Evolutionary conservation across 345 rosid genomes (phyloP), one percentile per base, ranked within the genome.

Genomic region (Bruguiera gymnorhiza): DNA sequence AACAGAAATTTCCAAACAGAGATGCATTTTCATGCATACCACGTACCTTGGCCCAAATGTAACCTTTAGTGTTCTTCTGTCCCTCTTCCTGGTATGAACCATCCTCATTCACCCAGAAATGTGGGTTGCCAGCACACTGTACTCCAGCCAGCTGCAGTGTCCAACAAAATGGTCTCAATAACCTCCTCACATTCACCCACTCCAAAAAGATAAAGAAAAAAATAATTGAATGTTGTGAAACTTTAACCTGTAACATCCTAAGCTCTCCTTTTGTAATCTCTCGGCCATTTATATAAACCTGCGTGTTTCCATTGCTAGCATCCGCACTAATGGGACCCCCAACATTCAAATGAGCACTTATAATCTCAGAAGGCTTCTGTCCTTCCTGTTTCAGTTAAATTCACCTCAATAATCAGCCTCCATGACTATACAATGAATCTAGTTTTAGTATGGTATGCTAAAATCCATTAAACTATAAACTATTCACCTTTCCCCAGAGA

Each of bases 1-100:
- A 73, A 3, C 19, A 36, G 48, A 53, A 18, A 53, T 54, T 43
- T 68, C 60, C 43, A 75, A 73, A 72, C 66, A 60, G 66, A 53
- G 78, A 76, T 61, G 76, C 65, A 77, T 43, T 18, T 43, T 13
- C 50, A 43, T 4, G 18, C 18, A 13, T 43, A 43, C 18, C 19
- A 56, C 29, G 3, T 8, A 89, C 96, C 97, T 90, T 93, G 79
- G 80, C 90, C 98, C 98, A 93, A 73, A 93, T 90, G 73, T 88
- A 88, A 70, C 95, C 98, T 72, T 84, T 86, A 58, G 88, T 93
- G 79, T 90, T 93, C 76, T 93, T 93, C 72, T 93, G 98, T 60
- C 97, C 98, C 86, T 93, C 97, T 77, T 90, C 97, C 80, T 93
- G 95, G 64, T 93, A 93, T 20, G 87, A 80, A 32, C 98, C 98